These are phyloP conservation scores for Penicillium canescens DNA, from an alignment of 495 filamentous ascomycete genomes.

Conservation along the genomic window DNA sequence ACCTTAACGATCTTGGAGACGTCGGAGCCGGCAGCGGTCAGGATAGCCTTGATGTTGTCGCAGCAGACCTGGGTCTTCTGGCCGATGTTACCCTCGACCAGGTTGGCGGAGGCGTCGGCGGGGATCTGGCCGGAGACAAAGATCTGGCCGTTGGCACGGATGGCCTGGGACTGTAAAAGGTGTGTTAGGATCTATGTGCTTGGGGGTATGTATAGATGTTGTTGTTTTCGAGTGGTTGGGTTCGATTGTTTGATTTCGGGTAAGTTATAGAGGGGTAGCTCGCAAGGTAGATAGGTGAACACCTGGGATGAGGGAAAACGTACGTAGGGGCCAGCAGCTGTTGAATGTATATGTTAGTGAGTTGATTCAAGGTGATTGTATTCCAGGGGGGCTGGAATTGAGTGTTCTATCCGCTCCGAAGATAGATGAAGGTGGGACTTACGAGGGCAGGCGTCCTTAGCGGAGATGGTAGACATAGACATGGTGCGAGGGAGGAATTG, in stretches of 20 bases:
- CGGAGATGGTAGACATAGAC: constrained; percentile 41
- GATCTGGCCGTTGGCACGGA: constrained; percentile 77
- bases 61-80: constrained; percentile 76
- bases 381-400: background rate
- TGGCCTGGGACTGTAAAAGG: constrained; percentile 73
- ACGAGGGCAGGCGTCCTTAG: constrained; percentile 52
- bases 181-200: constrained; percentile 2
- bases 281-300: constrained; percentile 1
- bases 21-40: constrained; percentile 73
- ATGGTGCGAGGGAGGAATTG: constrained; percentile 21
- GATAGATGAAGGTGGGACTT: constrained; percentile 19
- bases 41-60: constrained; percentile 74
- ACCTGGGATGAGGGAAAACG: constrained; percentile 20
- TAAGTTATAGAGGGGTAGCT: constrained; percentile 1
- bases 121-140: constrained; percentile 96
- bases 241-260: background rate
- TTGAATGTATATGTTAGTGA: constrained; percentile 33
- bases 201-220: background rate
- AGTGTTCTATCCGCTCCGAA: background rate
- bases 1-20: constrained; percentile 79
- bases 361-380: background rate
- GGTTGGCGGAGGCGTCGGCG: constrained; percentile 69
- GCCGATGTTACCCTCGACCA: constrained; percentile 74
- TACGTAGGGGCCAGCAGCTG: constrained; percentile 62
- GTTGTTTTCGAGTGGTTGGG: background rate